Base-by-base conservation (phyloP, 1,284 basidiomycete species). In the Cutaneotrichosporon dermatis region DNA sequence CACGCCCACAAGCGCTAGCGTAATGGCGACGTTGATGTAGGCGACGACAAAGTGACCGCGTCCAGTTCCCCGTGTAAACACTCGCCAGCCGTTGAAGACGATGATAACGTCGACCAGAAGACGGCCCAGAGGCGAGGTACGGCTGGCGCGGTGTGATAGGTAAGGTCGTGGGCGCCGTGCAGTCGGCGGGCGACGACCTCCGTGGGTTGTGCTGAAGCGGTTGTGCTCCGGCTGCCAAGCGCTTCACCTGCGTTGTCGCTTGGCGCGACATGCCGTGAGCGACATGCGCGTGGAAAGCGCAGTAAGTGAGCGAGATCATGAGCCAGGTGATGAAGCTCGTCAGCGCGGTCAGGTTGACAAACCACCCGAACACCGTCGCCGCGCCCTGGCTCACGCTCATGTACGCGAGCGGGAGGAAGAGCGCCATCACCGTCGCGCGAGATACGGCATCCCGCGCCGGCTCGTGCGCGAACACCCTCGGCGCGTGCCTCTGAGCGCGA, bases 301-400 rank as follows among this genome's bases (percentile, higher is more conserved):
- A 71, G 51, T 68, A 73, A 9, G 67, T 69, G 11, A 66, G 13
- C 46, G 51, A 51, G 58, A 68, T 65, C 4, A 49, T 41, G 5
- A 35, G 37, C 67, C 65, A 66, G 4, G 41, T 56, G 52, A 69
- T 62, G 52, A 62, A 65, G 9, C 63, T 60, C 6, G 59, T 45
- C 8, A 66, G 60, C 13, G 65, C 13, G 54, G 63, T 55, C 35
- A 63, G 46, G 56, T 65, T 67, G 61, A 63, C 60, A 66, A 92
- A 86, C 86, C 88, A 92, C 35, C 76, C 75, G 74, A 95, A 90
- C 44, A 91, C 88, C 45, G 75, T 80, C 42, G 86, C 85, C 4
- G 87, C 82, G 52, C 83, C 84, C 43, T 79, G 82, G 35, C 55
- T 60, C 12, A 70, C 55, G 33, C 62, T 61, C 82, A 86, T 83